These are phyloP conservation scores for Diaporthe australafricana DNA, from an alignment of 2,329 filamentous ascomycete species.

Conservation along the genomic window DNA sequence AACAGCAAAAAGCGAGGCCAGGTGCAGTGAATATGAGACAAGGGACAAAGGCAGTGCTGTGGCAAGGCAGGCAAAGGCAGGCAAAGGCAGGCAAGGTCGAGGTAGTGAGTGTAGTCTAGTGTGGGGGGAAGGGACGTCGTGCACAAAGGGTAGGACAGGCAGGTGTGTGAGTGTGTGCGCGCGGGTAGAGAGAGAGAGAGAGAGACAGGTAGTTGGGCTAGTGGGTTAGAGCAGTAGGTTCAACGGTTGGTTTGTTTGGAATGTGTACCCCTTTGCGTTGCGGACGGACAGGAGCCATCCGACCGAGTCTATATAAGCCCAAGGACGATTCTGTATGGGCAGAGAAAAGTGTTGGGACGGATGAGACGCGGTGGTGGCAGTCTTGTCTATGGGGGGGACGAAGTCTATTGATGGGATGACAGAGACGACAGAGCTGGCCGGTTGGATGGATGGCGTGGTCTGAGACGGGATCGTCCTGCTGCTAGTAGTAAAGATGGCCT, in stretches of 20 bases:
- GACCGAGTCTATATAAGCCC: slow-evolving; percentile 28
- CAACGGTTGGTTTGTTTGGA: slow-evolving; percentile 29
- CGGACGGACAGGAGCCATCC: slow-evolving; percentile 34
- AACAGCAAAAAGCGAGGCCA: neutral
- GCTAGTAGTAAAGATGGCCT: slow-evolving; percentile 14
- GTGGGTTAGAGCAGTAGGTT: slow-evolving; percentile 26
- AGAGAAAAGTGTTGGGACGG: slow-evolving; percentile 29
- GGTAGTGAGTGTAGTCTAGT: neutral
- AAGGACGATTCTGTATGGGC: slow-evolving; percentile 33
- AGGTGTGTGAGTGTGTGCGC: neutral
- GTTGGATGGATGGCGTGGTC: slow-evolving; percentile 17
- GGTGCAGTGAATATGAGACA: neutral
- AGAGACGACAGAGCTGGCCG: neutral
- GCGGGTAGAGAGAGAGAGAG: neutral
- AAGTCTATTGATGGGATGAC: slow-evolving; percentile 27
- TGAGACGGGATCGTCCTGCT: slow-evolving; percentile 24
- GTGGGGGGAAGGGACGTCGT: neutral
- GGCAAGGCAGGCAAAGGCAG: neutral
- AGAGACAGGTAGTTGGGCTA: neutral
- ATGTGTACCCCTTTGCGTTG: slow-evolving; percentile 38
- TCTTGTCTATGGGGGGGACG: neutral
- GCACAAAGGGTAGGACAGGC: slow-evolving; percentile 6
- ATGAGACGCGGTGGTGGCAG: slow-evolving; percentile 15
- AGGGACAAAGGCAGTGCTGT: slow-evolving; percentile 1
- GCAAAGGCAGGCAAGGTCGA: neutral